These are phyloP conservation scores for Lathyrus sativus DNA, from an alignment of 306 rosid genomes.

Conservation along the genomic window DNA sequence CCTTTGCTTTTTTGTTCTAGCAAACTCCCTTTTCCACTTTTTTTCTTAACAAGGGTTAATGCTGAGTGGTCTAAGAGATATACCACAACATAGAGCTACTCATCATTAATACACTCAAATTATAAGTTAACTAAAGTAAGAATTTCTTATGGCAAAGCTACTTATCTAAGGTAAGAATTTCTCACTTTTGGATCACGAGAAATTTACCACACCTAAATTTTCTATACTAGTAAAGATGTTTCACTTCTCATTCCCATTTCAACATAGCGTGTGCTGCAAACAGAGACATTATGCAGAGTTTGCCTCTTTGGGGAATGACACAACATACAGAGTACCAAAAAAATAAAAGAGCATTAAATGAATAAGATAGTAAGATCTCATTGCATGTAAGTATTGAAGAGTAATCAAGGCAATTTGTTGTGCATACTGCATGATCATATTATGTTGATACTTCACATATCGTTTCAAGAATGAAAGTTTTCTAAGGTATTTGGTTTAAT, in stretches of 20 bases:
- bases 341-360: conserved; percentile 34
- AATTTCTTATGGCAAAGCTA: no score
- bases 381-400: conserved; percentile 20
- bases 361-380: conserved; percentile 35
- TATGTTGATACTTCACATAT: conserved; percentile 3
- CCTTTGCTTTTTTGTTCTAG: conserved; percentile 24
- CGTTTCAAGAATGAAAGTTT: no score
- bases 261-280: conserved; percentile 48
- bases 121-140: not conserved
- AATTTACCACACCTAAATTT: not conserved
- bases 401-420: conserved; percentile 8
- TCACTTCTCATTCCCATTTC: conserved; percentile 49
- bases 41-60: not conserved
- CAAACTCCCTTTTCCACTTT: conserved; percentile 10
- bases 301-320: conserved; percentile 66
- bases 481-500: not conserved
- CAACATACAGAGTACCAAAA: conserved; percentile 33
- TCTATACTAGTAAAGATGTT: not conserved
- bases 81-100: not conserved
- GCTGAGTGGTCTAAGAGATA: not conserved
- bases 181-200: not conserved
- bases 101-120: not conserved
- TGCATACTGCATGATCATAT: conserved; percentile 3
- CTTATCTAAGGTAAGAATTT: not conserved
- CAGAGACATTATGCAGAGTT: conserved; percentile 34